Conservation (phyloP, 2,329 filamentous ascomycete species). For the Dissoconium aciculare region DNA sequence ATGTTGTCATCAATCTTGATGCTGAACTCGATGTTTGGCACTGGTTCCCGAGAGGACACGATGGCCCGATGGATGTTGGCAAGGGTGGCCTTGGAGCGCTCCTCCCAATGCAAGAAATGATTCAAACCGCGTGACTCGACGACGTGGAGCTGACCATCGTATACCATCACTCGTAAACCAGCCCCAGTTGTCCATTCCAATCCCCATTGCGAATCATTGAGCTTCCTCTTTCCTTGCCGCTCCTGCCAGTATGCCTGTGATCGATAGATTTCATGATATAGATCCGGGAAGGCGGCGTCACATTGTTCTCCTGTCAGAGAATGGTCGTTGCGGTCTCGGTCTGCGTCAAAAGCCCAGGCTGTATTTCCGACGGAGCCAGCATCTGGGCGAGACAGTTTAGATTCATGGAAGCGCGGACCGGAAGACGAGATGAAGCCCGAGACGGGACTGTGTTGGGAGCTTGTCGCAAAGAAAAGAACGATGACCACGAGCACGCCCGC, state of each 20-base stretch:
- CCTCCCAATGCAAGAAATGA: slow-evolving; percentile 18
- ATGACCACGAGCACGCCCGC: neutral
- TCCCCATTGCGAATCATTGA: slow-evolving; percentile 18
- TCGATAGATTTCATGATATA: slow-evolving; percentile 21
- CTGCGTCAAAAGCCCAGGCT: slow-evolving; percentile 12
- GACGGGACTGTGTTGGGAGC: neutral
- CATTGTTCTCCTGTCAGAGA: slow-evolving; percentile 19
- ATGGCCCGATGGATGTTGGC: slow-evolving; percentile 36
- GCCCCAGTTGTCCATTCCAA: slow-evolving; percentile 20
- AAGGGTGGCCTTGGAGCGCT: slow-evolving; percentile 28
- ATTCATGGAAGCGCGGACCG: neutral
- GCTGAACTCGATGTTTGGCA: slow-evolving; percentile 37
- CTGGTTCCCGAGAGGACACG: slow-evolving; percentile 24
- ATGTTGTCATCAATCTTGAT: slow-evolving; percentile 36
- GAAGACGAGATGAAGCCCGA: neutral
- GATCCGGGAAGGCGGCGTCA: slow-evolving; percentile 19
- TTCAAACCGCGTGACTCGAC: slow-evolving; percentile 22
- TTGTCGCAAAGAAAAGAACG: neutral
- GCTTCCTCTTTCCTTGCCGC: slow-evolving; percentile 9
- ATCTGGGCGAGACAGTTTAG: neutral
- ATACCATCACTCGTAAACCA: slow-evolving; percentile 25
- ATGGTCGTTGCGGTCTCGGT: slow-evolving; percentile 17
- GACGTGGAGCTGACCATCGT: slow-evolving; percentile 24
- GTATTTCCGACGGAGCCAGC: neutral
- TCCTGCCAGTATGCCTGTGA: slow-evolving; percentile 15